These are phyloP conservation scores for Backusella luteola DNA, from an alignment of 192 early-diverging fungal genomes.

Conservation along the genomic window DNA sequence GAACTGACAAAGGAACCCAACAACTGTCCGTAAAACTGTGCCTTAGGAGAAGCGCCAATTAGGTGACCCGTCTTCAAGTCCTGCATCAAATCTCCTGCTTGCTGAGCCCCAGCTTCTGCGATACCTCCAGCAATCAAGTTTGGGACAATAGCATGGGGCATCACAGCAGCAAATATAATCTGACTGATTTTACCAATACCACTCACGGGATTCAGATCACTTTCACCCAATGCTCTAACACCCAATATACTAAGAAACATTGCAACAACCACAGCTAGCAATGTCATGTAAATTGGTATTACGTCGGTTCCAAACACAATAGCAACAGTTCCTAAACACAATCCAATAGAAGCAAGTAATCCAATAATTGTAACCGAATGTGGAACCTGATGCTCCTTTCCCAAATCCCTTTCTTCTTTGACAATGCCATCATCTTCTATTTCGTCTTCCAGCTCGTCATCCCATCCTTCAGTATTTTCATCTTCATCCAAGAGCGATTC, in stretches of 20 bases:
- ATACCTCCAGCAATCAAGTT: constrained; percentile 80
- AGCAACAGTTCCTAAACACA: constrained; percentile 62
- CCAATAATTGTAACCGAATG: constrained; percentile 64
- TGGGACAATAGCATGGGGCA: constrained; percentile 66
- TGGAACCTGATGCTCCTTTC: constrained; percentile 57
- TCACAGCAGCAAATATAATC: constrained; percentile 76
- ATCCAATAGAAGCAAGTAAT: constrained; percentile 54
- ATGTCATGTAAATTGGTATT: constrained; percentile 64
- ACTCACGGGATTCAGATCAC: constrained; percentile 79
- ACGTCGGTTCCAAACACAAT: constrained; percentile 59
- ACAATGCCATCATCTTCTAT: constrained; percentile 21
- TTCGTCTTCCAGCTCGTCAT: constrained; percentile 20
- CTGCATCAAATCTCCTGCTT: constrained; percentile 59
- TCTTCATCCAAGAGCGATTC: constrained; percentile 18
- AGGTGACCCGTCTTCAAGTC: constrained; percentile 88
- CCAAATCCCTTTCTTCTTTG: constrained; percentile 42
- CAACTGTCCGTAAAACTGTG: constrained; percentile 83
- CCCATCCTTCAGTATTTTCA: constrained; percentile 28
- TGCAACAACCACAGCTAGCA: constrained; percentile 69
- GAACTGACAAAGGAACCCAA: constrained; percentile 74
- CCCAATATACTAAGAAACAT: constrained; percentile 76
- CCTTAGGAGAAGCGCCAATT: constrained; percentile 77
- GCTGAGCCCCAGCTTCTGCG: constrained; percentile 70
- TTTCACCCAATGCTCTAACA: constrained; percentile 77
- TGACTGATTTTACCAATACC: constrained; percentile 86